Base-by-base conservation (phyloP, 805 yeast species). In the Saturnispora saitoi region DNA sequence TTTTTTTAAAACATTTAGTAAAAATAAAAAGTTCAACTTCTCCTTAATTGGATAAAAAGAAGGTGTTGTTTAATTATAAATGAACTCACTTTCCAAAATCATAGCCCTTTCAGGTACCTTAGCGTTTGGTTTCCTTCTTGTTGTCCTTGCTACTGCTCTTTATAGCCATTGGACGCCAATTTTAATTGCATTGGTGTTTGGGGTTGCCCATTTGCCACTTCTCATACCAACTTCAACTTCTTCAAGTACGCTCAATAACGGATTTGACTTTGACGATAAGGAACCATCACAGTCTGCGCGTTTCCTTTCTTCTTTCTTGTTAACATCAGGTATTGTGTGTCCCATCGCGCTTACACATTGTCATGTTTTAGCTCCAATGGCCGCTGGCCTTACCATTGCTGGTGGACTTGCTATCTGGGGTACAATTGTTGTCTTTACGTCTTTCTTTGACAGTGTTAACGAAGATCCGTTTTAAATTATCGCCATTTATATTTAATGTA, bases 151-250 rank as follows among this genome's bases (percentile, higher is more conserved):
- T 42, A 89, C 95, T 46, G 91, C 93, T 2, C 72, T 93, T 11
- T 87, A 79, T 69, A 85, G 86, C 43, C 89, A 88, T 64, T 93
- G 96, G 95, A 80, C 83, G 59, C 98, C 99, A 32, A 73, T 91
- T 50, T 74, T 83, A 34, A 87, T 85, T 28, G 79, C 69, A 4
- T 46, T 80, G 15, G 70, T 84, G 54, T 83, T 83, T 62, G 70
- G 79, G 36, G 51, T 81, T 37, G 90, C 93, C 3, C 90, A 89
- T 32, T 48, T 83, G 32, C 95, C 95, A 4, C 81, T 83, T 51
- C 72, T 83, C 9, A 54, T 83, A 7, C 77, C 82, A 51, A 68
- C 73, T 32, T 65, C 69, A 52, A 67, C 70, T 51, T 70, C 71
- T n/a, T 48, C 59, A 24, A 62, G 63, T 17, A 34, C 38, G 12